Conservation (phyloP, 1,284 basidiomycete species). For the Austroboletus novae-zelandiae region DNA sequence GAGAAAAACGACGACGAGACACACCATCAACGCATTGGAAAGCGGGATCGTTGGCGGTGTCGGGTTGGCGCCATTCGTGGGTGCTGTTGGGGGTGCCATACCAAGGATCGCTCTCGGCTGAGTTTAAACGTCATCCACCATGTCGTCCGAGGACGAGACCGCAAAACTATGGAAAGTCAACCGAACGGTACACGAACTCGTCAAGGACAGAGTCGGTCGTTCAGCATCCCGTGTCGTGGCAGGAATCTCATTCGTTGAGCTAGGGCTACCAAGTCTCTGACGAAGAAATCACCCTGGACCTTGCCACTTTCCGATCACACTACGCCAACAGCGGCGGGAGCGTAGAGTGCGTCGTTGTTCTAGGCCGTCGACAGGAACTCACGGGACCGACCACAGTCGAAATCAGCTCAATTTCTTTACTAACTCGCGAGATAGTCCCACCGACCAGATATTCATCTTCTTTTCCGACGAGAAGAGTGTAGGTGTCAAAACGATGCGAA, state of each 20-base stretch:
- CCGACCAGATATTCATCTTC: conserved; percentile 90
- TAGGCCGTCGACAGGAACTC: conserved; percentile 7
- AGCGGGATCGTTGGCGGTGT: conserved; percentile 37
- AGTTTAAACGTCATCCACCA: conserved; percentile 31
- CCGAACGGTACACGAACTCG: conserved; percentile 95
- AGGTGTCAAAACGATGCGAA: conserved; percentile 94
- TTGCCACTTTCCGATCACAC: conserved; percentile 65
- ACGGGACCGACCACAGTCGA: conserved; percentile 53
- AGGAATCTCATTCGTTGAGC: conserved; percentile 18
- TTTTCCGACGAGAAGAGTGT: conserved; percentile 93
- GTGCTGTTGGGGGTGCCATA: conserved; percentile 34
- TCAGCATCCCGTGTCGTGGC: conserved; percentile 4
- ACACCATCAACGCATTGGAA: conserved; percentile 47
- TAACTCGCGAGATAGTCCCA: conserved; percentile 62
- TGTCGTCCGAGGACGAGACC: conserved; percentile 67
- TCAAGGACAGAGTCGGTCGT: conserved; percentile 79
- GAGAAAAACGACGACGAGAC: conserved; percentile 1
- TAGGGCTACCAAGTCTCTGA: conserved; percentile 89
- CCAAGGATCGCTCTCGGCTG: conserved; percentile 27
- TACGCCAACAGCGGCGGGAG: conserved; percentile 64
- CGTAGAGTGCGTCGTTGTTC: conserved; percentile 53
- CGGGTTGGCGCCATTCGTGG: conserved; percentile 35
- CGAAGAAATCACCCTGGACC: conserved; percentile 87
- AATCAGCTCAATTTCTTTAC: conserved; percentile 87
- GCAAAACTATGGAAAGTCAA: conserved; percentile 95